Conservation (phyloP, 106 monocot species). For the Posidonia australis region DNA sequence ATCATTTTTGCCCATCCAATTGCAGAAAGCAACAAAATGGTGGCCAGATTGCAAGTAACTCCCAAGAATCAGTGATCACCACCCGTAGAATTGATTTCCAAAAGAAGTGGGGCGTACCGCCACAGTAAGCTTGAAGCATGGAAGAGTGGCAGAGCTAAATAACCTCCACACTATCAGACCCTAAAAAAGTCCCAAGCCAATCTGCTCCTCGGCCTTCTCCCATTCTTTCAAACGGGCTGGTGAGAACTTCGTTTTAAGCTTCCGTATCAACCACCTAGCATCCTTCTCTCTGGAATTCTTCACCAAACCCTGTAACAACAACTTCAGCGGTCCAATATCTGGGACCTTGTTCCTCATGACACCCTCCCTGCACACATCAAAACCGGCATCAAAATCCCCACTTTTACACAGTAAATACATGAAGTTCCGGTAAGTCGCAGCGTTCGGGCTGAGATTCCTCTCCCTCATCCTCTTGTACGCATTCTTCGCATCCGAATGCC, state of each 20-base stretch:
- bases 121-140: too few relatives aligned
- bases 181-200: neutral
- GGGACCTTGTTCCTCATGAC: slow-evolving; percentile 42
- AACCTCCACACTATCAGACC: too few relatives aligned
- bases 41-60: too few relatives aligned
- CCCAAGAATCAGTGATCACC: too few relatives aligned
- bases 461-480: slow-evolving; percentile 31
- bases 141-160: too few relatives aligned
- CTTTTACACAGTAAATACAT: slow-evolving; percentile 32
- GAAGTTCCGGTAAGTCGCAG: slow-evolving; percentile 39
- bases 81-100: too few relatives aligned
- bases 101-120: too few relatives aligned
- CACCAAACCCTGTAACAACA: slow-evolving; percentile 54
- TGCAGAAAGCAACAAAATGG: too few relatives aligned
- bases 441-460: slow-evolving; percentile 34
- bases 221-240: slow-evolving; percentile 1
- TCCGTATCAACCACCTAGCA: slow-evolving; percentile 41
- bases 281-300: slow-evolving; percentile 37
- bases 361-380: slow-evolving; percentile 46
- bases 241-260: slow-evolving; percentile 34
- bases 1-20: too few relatives aligned
- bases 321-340: slow-evolving; percentile 40
- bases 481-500: slow-evolving; percentile 42
- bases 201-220: slow-evolving; percentile 5
- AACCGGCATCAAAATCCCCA: slow-evolving; percentile 39